Evolutionary conservation across 352 stramenopile genomes (phyloP), one percentile per base, ranked within the genome.

Genomic region (Phytophthora megakarya): DNA sequence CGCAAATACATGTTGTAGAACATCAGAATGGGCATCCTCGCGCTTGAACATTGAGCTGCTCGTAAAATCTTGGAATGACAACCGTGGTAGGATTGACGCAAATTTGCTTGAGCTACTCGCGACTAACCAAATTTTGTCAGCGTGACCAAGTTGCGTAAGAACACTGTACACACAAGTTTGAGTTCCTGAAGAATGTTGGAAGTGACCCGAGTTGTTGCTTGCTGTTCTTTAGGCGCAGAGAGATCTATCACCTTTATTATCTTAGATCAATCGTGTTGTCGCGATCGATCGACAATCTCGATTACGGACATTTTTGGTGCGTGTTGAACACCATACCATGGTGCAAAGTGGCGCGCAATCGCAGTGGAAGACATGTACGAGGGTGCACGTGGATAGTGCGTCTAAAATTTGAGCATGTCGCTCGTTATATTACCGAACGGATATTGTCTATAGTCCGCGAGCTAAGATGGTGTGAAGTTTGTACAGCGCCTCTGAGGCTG

Each of bases 1-100:
- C 73, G 81, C n/a, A 69, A 69, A 28, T 84, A 87, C 65, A 87
- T 73, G 43, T 61, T 93, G 23, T 77, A 77, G 22, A 64, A 32
- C 23, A 42, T 19, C 42, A 50, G 43, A 49, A 58, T 44, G 30
- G 30, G 38, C n/a, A 18, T n/a, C 23, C 42, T 60, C 18, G 42
- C 53, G 47, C 42, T 62, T 59, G 62, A 35, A 32, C 46, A 54
- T 59, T 28, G 9, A 51, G 39, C 35, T 64, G 33, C 44, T 32
- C 26, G 8, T 39, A 67, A 21, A 22, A n/a, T n/a, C n/a, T 15
- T 35, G 55, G 50, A 67, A 67, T 61, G 25, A 18, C 61, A 70
- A 70, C 61, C 54, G 54, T 70, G 30, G 30, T 28, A 43, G 48
- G n/a, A 42, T 50, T 45, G 30, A 35, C 10, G 30, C 8, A 12